Evolutionary conservation across 768 basidiomycete species (phyloP).

Genomic region (Sistotremastrum niveocremeum): DNA sequence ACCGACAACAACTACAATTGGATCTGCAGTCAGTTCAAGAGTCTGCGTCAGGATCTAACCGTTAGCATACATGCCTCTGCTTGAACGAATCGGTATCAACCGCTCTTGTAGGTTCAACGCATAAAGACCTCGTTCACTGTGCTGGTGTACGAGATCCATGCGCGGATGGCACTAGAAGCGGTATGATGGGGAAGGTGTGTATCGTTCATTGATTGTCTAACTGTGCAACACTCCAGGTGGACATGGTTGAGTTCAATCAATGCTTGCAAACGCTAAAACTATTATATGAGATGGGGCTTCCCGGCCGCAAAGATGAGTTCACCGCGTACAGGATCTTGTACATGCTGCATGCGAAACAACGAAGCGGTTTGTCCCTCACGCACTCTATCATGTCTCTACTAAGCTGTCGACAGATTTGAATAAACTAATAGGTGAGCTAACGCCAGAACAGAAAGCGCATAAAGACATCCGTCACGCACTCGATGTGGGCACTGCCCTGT

Average conservation of each 20-base stretch:
- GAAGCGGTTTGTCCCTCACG: conserved; percentile 54
- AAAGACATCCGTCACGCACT: conserved; percentile 79
- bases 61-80: conserved; percentile 23
- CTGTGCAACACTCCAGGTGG: conserved; percentile 39
- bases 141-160: conserved; percentile 95
- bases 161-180: conserved; percentile 88
- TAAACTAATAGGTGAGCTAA: conserved; percentile 95
- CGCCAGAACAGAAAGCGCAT: conserved; percentile 74
- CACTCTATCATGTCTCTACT: background rate
- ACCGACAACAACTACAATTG: conserved; percentile 68
- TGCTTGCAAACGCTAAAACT: conserved; percentile 85
- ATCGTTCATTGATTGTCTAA: background rate
- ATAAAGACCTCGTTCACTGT: conserved; percentile 99
- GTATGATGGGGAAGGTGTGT: conserved; percentile 25
- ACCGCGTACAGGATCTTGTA: conserved; percentile 95
- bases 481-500: conserved; percentile 73
- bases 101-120: conserved; percentile 68
- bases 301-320: conserved; percentile 90
- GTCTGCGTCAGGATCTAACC: conserved; percentile 91
- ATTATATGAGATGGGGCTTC: conserved; percentile 87
- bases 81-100: conserved; percentile 5
- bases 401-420: conserved; percentile 62
- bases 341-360: conserved; percentile 86
- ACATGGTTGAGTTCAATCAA: conserved; percentile 98
- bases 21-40: conserved; percentile 98